These are phyloP conservation scores for Penicillium nordicum DNA, from an alignment of 2,329 filamentous ascomycete genomes.

Conservation along the genomic window DNA sequence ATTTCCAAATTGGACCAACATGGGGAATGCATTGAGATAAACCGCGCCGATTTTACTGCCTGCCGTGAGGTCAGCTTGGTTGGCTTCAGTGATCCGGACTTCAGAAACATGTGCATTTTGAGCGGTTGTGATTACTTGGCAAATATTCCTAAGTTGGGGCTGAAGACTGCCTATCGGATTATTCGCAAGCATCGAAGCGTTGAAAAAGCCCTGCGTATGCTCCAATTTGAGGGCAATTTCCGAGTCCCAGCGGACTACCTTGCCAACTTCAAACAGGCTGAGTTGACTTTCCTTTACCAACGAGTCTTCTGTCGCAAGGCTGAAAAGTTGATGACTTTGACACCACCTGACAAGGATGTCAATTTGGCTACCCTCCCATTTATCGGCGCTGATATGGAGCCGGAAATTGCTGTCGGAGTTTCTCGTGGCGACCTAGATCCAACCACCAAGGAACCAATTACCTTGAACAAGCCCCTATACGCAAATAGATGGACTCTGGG, in stretches of 20 bases:
- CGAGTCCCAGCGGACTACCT: slow-evolving; percentile 78
- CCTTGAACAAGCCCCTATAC: slow-evolving; percentile 36
- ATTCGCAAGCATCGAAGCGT: slow-evolving; percentile 86
- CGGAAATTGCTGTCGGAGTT: slow-evolving; percentile 67
- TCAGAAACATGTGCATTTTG: slow-evolving; percentile 91
- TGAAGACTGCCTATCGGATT: slow-evolving; percentile 91
- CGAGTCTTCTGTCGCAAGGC: slow-evolving; percentile 83
- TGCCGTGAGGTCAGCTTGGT: slow-evolving; percentile 84
- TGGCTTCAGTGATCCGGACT: slow-evolving; percentile 88
- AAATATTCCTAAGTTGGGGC: slow-evolving; percentile 76
- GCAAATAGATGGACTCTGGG: slow-evolving; percentile 34
- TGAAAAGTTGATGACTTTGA: slow-evolving; percentile 71
- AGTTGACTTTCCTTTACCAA: slow-evolving; percentile 90
- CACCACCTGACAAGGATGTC: slow-evolving; percentile 60
- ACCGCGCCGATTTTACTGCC: slow-evolving; percentile 80
- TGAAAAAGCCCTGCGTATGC: slow-evolving; percentile 74
- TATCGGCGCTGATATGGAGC: slow-evolving; percentile 70
- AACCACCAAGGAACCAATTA: slow-evolving; percentile 71
- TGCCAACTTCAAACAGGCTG: slow-evolving; percentile 76
- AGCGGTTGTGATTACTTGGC: slow-evolving; percentile 96
- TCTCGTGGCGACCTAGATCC: slow-evolving; percentile 82
- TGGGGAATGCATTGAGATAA: slow-evolving; percentile 88
- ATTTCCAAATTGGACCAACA: slow-evolving; percentile 93
- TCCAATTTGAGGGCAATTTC: slow-evolving; percentile 86
- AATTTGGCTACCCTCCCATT: slow-evolving; percentile 71